These are phyloP conservation scores for Penicillium frequentans DNA, from an alignment of 2,329 filamentous ascomycete species.

Conservation along the genomic window DNA sequence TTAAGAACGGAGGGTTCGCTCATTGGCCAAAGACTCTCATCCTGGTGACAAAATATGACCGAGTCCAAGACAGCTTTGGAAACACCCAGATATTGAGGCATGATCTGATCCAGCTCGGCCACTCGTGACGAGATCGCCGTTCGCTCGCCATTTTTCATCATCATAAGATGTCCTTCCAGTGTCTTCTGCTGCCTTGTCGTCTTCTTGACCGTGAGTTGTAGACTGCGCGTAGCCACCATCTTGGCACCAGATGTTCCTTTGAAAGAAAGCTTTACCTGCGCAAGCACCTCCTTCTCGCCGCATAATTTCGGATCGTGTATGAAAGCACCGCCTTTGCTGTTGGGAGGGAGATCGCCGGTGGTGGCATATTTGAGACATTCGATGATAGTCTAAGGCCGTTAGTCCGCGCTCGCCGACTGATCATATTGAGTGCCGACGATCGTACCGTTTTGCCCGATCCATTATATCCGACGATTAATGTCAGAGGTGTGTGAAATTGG, in stretches of 20 bases:
- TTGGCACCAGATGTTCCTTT: conserved; percentile 72
- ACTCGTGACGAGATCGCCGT: conserved; percentile 76
- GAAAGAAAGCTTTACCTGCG: conserved; percentile 89
- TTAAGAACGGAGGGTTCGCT: conserved; percentile 83
- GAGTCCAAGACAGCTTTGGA: conserved; percentile 86
- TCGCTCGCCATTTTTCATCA: conserved; percentile 76
- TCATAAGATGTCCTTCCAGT: conserved; percentile 74
- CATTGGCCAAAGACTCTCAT: conserved; percentile 96
- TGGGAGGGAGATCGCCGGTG: conserved; percentile 88
- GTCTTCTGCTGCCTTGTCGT: conserved; percentile 74
- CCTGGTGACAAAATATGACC: conserved; percentile 98
- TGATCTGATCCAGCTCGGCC: conserved; percentile 76
- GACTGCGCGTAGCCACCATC: conserved; percentile 78
- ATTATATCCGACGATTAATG: conserved; percentile 95
- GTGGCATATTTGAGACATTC: conserved; percentile 98
- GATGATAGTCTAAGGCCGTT: conserved; percentile 71
- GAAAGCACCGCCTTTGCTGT: conserved; percentile 85
- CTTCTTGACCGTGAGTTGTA: conserved; percentile 88
- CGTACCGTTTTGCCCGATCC: conserved; percentile 87
- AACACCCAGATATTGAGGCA: conserved; percentile 85
- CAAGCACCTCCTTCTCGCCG: conserved; percentile 84
- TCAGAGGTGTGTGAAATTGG: conserved; percentile 84
- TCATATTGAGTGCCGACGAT: not conserved
- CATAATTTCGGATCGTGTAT: conserved; percentile 91
- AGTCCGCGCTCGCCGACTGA: not conserved